Conservation (phyloP, 2,329 filamentous ascomycete species). For the Neonectria ditissima region DNA sequence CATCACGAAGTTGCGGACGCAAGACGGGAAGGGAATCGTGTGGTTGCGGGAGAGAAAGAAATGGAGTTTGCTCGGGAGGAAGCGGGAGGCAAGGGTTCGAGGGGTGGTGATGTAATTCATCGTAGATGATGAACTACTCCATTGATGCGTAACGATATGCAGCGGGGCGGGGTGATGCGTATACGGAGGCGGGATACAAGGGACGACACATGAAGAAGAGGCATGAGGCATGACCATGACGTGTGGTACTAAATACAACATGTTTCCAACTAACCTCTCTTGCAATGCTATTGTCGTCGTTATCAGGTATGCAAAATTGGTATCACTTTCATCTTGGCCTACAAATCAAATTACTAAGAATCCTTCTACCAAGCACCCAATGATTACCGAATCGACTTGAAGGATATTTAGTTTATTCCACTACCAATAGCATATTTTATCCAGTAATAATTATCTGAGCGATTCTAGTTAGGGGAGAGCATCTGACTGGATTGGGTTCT, state of each 20-base stretch:
- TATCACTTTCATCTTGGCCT: too few species aligned
- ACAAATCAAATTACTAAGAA: neutral
- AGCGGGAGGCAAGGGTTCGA: constrained; percentile 23
- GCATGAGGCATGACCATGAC: neutral
- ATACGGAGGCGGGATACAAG: constrained; percentile 15
- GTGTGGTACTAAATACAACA: neutral
- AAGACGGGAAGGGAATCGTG: constrained; percentile 1
- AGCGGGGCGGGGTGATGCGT: constrained; percentile 34
- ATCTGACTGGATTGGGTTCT: neutral
- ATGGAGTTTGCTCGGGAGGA: constrained; percentile 8
- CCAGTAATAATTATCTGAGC: too few species aligned
- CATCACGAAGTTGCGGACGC: constrained; percentile 58
- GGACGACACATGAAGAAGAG: neutral
- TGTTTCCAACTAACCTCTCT: neutral
- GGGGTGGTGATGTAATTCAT: constrained; percentile 47
- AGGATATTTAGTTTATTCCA: too few species aligned
- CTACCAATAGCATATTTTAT: too few species aligned
- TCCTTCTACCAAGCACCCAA: too few species aligned
- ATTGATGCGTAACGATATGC: constrained; percentile 30
- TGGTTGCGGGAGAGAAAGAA: constrained; percentile 12
- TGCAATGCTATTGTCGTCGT: neutral
- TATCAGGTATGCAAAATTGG: neutral
- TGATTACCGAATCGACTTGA: too few species aligned
- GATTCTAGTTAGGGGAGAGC: too few species aligned
- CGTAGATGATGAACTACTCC: constrained; percentile 14